Evolutionary conservation across 2,329 filamentous ascomycete species (phyloP).

Genomic region (Phaeophleospora eucalypticola): DNA sequence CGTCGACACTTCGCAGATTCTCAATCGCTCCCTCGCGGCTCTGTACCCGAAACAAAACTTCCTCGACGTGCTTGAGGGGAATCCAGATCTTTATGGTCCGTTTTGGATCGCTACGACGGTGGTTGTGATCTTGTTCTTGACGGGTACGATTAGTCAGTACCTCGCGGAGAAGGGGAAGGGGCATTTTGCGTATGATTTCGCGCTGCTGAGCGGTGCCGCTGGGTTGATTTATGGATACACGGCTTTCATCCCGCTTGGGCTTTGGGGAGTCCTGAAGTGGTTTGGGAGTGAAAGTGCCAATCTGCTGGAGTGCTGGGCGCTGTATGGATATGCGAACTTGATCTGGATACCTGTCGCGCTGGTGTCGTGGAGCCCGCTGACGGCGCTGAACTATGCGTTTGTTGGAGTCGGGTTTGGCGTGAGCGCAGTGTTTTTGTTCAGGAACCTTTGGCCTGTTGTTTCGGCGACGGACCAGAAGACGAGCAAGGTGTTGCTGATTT

Average conservation of each 20-base stretch:
- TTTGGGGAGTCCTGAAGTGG: conserved; percentile 89
- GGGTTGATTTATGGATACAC: conserved; percentile 96
- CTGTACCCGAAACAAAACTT: conserved; percentile 91
- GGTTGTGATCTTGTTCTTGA: conserved; percentile 89
- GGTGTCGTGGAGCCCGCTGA: conserved; percentile 83
- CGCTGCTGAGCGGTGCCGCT: conserved; percentile 79
- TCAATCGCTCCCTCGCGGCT: conserved; percentile 82
- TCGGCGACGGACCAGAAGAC: conserved; percentile 89
- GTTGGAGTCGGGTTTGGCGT: conserved; percentile 80
- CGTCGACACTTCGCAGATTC: conserved; percentile 86
- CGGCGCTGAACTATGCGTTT: conserved; percentile 85
- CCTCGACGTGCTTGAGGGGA: conserved; percentile 93
- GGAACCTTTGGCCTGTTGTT: conserved; percentile 80
- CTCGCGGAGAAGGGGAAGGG: conserved; percentile 62
- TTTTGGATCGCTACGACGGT: conserved; percentile 99
- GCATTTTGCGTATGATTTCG: conserved; percentile 89
- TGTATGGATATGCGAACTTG: conserved; percentile 95
- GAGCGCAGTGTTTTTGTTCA: conserved; percentile 76
- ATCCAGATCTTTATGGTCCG: conserved; percentile 92
- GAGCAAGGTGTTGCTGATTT: conserved; percentile 78
- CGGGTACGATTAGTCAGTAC: conserved; percentile 92
- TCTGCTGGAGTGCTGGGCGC: conserved; percentile 87
- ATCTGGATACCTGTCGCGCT: conserved; percentile 95
- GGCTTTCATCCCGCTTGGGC: conserved; percentile 68
- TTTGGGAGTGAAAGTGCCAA: conserved; percentile 93